Conservation (phyloP, 208 protist genomes). For the Phytomonas francai region DNA sequence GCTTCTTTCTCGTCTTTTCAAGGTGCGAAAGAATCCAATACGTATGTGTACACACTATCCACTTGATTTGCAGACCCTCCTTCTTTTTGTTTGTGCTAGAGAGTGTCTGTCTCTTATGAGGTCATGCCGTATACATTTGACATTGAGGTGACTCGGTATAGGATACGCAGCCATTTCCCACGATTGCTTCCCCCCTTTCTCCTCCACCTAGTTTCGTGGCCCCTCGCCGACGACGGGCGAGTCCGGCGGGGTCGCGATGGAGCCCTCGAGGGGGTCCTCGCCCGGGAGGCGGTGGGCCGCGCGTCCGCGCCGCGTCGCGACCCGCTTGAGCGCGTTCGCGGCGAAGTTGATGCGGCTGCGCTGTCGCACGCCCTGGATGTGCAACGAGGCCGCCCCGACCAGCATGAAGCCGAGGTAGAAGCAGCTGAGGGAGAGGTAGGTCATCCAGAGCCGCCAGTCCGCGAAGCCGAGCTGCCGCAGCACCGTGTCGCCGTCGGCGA, state of each 20-base stretch:
- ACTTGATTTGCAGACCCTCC: slow-evolving; percentile 6
- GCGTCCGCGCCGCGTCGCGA: slow-evolving; percentile 42
- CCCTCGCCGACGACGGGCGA: too few relatives aligned
- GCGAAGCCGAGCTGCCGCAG: slow-evolving; percentile 53
- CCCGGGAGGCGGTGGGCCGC: too few relatives aligned
- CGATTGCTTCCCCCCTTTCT: too few relatives aligned
- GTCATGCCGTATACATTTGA: too few relatives aligned
- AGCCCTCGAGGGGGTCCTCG: slow-evolving; percentile 38
- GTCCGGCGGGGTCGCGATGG: slow-evolving; percentile 56
- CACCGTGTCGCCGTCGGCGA: slow-evolving; percentile 42
- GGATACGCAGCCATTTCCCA: too few relatives aligned
- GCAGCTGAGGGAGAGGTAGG: slow-evolving; percentile 53
- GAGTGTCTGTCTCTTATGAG: too few relatives aligned
- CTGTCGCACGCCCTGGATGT: slow-evolving; percentile 39
- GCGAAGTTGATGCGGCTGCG: slow-evolving; percentile 51
- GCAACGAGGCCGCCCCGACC: slow-evolving; percentile 52
- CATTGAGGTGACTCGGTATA: too few relatives aligned
- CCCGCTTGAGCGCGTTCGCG: slow-evolving; percentile 51
- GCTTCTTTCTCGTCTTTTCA: neutral
- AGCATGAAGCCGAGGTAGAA: slow-evolving; percentile 48
- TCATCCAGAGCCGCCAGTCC: slow-evolving; percentile 57
- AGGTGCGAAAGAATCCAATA: neutral
- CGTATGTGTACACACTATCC: neutral
- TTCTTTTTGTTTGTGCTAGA: neutral
- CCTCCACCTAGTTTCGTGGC: too few relatives aligned